Evolutionary conservation across 2,329 filamentous ascomycete species (phyloP).

Genomic region (Cladosporium sp.): DNA sequence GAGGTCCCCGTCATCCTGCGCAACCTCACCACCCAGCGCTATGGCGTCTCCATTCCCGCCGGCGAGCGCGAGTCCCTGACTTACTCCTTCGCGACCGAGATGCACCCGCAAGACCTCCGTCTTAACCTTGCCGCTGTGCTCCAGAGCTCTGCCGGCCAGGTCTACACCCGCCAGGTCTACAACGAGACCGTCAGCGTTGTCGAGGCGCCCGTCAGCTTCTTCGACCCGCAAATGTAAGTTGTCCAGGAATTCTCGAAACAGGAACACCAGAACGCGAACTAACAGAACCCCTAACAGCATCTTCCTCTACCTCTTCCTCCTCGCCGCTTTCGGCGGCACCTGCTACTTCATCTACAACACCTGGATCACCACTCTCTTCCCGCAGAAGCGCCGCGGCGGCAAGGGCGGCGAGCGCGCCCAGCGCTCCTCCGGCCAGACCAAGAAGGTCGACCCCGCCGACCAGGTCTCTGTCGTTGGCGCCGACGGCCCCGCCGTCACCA

Average conservation of each 20-base stretch:
- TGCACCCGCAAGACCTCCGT: constrained; percentile 84
- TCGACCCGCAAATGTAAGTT: constrained; percentile 90
- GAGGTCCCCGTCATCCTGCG: constrained; percentile 59
- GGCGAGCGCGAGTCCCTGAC: constrained; percentile 72
- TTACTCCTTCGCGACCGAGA: constrained; percentile 82
- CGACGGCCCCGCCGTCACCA: constrained; percentile 65
- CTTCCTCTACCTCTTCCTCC: constrained; percentile 93
- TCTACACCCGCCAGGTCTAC: constrained; percentile 75
- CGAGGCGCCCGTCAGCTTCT: constrained; percentile 83
- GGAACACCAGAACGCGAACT: neutral
- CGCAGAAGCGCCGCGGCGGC: constrained; percentile 63
- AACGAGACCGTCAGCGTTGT: constrained; percentile 81
- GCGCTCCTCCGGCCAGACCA: constrained; percentile 56
- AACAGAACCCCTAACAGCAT: constrained; percentile 54
- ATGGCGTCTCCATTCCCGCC: constrained; percentile 67
- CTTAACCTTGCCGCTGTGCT: constrained; percentile 74
- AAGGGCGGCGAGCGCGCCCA: constrained; percentile 63
- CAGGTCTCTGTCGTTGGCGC: constrained; percentile 61
- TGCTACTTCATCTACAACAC: constrained; percentile 98
- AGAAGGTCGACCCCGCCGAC: constrained; percentile 60
- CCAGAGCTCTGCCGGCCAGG: constrained; percentile 57
- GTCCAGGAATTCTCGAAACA: neutral
- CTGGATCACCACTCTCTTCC: constrained; percentile 94
- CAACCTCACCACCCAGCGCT: constrained; percentile 77
- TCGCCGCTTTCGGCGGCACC: constrained; percentile 69